A percentile compares a stretch with the other conserved stretches of the same genome.
phyloP scores from a whole-genome alignment of 2,329 filamentous ascomycete genomes.

The Scytalidium sp. region DNA sequence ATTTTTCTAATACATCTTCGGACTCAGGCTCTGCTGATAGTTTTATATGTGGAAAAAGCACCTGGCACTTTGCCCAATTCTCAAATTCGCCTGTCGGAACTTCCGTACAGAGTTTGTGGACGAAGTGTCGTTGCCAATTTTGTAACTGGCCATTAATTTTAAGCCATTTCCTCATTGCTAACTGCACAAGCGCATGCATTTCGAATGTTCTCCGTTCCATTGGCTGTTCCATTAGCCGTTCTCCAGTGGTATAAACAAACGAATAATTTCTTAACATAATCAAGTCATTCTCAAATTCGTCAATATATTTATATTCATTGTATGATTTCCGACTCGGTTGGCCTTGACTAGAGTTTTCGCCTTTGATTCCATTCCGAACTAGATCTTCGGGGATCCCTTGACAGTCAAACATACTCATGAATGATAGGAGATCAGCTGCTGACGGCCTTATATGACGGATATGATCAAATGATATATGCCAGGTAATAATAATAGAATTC shows the following conservation, averaged over 20 bases:
- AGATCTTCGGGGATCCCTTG: conserved; percentile 23
- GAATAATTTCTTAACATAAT: conserved; percentile 30
- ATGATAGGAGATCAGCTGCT: conserved; percentile 23
- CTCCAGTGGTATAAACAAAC: conserved; percentile 23
- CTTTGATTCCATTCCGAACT: conserved; percentile 7
- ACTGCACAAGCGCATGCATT: conserved; percentile 34
- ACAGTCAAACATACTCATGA: conserved; percentile 28
- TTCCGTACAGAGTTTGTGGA: conserved; percentile 22
- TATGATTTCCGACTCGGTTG: background rate
- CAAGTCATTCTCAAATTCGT: conserved; percentile 29
- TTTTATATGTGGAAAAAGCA: conserved; percentile 18
- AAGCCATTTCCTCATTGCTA: conserved; percentile 26
- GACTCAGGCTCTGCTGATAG: conserved; percentile 8
- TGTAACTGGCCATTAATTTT: conserved; percentile 20
- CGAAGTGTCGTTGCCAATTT: conserved; percentile 26
- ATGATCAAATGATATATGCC: conserved; percentile 31
- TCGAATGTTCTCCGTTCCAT: too few relatives aligned
- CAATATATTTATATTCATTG: conserved; percentile 2
- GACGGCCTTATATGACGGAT: conserved; percentile 18
- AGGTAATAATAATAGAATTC: conserved; percentile 26
- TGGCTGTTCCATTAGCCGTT: too few relatives aligned
- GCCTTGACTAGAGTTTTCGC: background rate
- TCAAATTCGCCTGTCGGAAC: conserved; percentile 17
- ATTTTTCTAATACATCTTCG: conserved; percentile 12
- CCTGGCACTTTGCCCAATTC: conserved; percentile 17